Conservation (phyloP, 441 rosid genomes). For the Cnidoscolus chayamansa region DNA sequence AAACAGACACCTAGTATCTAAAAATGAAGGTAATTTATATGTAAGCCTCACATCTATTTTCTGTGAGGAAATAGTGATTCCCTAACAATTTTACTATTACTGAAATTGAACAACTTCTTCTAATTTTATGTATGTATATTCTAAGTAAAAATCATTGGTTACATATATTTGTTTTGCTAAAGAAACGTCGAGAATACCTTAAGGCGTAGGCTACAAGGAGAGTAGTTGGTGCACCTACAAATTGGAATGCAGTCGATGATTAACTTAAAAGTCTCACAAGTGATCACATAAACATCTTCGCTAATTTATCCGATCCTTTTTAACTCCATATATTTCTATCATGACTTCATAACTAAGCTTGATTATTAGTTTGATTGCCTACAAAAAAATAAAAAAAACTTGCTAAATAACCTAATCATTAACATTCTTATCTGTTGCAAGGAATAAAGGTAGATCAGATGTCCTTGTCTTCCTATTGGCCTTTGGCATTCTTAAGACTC, state of each 20-base stretch:
- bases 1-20: no score
- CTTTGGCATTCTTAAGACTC: constrained; percentile 7
- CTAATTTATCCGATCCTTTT: neutral
- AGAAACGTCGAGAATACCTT: constrained; percentile 1
- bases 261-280: neutral
- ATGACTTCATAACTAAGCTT: constrained; percentile 20
- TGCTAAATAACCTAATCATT: neutral
- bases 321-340: neutral
- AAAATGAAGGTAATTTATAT: no score
- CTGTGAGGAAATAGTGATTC: no score
- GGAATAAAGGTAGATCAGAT: constrained; percentile 33
- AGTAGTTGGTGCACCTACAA: constrained; percentile 35
- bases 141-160: neutral
- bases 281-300: neutral
- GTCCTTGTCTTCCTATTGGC: constrained; percentile 28
- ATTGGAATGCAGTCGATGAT: neutral
- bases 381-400: neutral
- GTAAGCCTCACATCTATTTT: no score
- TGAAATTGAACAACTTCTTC: no score
- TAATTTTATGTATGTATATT: no score
- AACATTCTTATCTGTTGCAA: constrained; percentile 26
- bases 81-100: no score
- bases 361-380: constrained; percentile 6
- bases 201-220: constrained; percentile 15
- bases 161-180: neutral